Percentiles rank a stretch among this genome's conserved stretches.
Evolutionary conservation across 495 filamentous ascomycete species (phyloP).

Genomic region (Jackrogersella multiformis): DNA sequence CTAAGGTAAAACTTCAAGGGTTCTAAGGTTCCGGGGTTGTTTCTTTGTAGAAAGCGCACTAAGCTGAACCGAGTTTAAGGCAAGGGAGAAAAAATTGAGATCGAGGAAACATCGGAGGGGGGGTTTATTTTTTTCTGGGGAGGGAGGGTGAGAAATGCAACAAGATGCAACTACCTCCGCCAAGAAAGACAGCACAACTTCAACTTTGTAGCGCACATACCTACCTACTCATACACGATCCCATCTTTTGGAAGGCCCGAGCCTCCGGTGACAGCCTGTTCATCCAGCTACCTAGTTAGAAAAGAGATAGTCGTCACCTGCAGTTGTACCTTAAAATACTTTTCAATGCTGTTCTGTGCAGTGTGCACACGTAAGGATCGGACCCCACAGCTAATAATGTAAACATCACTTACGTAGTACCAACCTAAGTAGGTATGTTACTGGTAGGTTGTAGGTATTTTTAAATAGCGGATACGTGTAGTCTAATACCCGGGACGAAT

Average conservation of each 20-base stretch:
- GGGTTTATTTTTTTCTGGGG: background rate
- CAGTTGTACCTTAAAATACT: slow-evolving; percentile 28
- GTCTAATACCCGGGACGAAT: background rate
- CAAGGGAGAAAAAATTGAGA: slow-evolving; percentile 28
- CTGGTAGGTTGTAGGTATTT: slow-evolving; percentile 35
- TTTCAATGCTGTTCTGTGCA: no score
- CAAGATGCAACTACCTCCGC: slow-evolving; percentile 15
- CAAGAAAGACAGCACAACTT: slow-evolving; percentile 38
- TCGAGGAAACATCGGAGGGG: slow-evolving; percentile 21
- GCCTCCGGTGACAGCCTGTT: slow-evolving; percentile 24
- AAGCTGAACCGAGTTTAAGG: slow-evolving; percentile 42
- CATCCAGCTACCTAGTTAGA: slow-evolving; percentile 6
- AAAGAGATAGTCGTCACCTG: slow-evolving; percentile 8
- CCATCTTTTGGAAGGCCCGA: slow-evolving; percentile 8
- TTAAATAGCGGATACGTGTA: slow-evolving; percentile 24
- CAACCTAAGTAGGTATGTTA: background rate
- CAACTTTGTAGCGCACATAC: slow-evolving; percentile 17
- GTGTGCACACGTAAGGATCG: slow-evolving; percentile 30
- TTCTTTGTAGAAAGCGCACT: slow-evolving; percentile 33
- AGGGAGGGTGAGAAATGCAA: slow-evolving; percentile 24
- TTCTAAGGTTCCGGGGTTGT: no score
- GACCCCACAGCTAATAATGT: slow-evolving; percentile 11
- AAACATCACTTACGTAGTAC: no score
- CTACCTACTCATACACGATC: background rate
- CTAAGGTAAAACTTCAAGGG: no score